phyloP scores from a whole-genome alignment of 129 eudicot genomes.

The Artemisia argyi region DNA sequence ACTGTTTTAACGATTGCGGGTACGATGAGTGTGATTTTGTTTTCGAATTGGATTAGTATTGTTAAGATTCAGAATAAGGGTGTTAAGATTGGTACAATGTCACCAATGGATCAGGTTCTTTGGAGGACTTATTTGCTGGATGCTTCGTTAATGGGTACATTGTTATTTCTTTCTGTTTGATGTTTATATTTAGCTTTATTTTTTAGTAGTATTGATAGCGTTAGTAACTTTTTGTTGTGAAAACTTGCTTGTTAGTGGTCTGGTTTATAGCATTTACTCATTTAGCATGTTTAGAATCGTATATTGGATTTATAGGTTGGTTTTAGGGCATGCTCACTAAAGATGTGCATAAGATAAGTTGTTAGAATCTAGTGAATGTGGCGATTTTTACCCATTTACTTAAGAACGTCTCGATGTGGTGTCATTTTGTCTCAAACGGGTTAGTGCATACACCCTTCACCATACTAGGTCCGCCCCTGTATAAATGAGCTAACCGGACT shows the following conservation, averaged over 20 bases:
- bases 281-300: constrained; percentile 7
- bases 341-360: not conserved
- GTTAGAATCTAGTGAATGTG: not conserved
- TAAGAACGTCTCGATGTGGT: not conserved
- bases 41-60: constrained; percentile 75
- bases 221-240: not conserved
- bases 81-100: constrained; percentile 93
- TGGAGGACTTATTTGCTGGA: constrained; percentile 98
- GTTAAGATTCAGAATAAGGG: constrained; percentile 95
- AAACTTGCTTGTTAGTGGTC: constrained; percentile 3
- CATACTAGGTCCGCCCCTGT: too few relatives aligned
- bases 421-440: not conserved
- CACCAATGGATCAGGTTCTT: constrained; percentile 99
- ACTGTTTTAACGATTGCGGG: constrained; percentile 91
- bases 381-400: not conserved
- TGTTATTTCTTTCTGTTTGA: not conserved
- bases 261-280: not conserved
- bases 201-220: not conserved
- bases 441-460: too few relatives aligned
- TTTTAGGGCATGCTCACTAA: not conserved
- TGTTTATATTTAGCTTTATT: constrained; percentile 5
- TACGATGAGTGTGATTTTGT: constrained; percentile 71
- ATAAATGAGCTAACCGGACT: too few relatives aligned
- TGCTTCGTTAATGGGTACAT: constrained; percentile 90
- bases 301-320: not conserved